Conservation (phyloP, 2,329 filamentous ascomycete species). For the Chaetomium olivaceum region DNA sequence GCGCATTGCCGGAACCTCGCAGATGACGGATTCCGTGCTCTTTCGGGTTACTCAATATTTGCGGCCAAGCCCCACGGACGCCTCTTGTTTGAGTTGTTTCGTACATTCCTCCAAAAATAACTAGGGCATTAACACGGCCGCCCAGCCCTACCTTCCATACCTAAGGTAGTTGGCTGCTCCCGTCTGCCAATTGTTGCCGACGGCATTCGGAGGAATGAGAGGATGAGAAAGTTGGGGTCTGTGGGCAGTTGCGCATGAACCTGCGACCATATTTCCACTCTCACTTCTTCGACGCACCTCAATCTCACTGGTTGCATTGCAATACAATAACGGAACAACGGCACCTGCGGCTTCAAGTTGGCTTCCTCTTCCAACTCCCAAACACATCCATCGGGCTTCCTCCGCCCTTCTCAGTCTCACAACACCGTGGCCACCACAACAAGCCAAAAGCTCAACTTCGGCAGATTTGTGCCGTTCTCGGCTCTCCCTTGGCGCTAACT, state of each 20-base stretch:
- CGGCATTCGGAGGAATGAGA: constrained; percentile 13
- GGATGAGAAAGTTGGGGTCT: constrained; percentile 16
- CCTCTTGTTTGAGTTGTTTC: not conserved
- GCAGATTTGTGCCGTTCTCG: not conserved
- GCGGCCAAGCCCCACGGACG: not conserved
- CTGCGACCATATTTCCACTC: not conserved
- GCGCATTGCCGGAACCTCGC: not conserved
- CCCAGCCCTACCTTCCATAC: constrained; percentile 3
- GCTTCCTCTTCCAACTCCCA: no score
- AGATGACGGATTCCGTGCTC: not conserved
- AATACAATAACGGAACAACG: not conserved
- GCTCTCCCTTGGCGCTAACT: not conserved
- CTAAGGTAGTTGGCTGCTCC: no score
- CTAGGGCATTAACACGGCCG: not conserved
- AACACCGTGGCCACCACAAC: not conserved
- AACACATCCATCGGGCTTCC: not conserved
- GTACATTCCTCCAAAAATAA: not conserved
- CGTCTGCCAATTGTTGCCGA: constrained; percentile 12
- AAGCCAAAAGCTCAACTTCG: not conserved
- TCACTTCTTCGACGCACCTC: not conserved
- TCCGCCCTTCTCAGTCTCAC: not conserved
- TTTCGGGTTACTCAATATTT: not conserved
- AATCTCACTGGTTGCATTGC: not conserved
- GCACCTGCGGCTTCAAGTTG: no score
- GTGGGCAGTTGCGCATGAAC: not conserved